Percentiles rank a stretch among this genome's conserved stretches.
Conservation (phyloP, 2,329 filamentous ascomycete species). For the Sporothrix protearum region DNA sequence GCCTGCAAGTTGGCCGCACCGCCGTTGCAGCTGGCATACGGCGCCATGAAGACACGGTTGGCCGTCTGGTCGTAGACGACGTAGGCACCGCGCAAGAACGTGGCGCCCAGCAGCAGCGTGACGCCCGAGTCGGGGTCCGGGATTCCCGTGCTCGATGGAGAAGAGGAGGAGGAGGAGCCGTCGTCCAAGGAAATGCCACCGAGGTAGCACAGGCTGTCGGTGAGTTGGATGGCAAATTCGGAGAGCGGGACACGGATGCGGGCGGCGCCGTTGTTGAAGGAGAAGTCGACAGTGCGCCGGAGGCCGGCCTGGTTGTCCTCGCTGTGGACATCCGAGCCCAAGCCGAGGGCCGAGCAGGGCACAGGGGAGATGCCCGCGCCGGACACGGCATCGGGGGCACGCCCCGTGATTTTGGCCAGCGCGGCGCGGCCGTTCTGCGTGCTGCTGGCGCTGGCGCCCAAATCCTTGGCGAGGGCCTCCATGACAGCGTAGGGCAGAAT, state of each 20-base stretch:
- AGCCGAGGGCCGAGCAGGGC: slow-evolving; percentile 36
- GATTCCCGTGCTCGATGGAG: background rate
- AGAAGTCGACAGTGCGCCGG: slow-evolving; percentile 47
- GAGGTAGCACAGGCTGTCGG: slow-evolving; percentile 40
- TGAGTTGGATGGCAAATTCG: slow-evolving; percentile 49
- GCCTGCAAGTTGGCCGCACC: slow-evolving; percentile 17
- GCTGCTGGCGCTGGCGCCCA: slow-evolving; percentile 33
- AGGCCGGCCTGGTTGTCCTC: slow-evolving; percentile 32
- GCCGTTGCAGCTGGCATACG: slow-evolving; percentile 34
- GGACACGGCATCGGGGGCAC: background rate
- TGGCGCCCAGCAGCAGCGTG: slow-evolving; percentile 34
- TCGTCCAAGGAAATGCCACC: slow-evolving; percentile 33
- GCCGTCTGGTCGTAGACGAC: slow-evolving; percentile 37
- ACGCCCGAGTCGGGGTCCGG: slow-evolving; percentile 28
- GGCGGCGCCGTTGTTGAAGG: slow-evolving; percentile 39
- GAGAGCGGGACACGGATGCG: slow-evolving; percentile 39
- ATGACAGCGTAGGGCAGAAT: slow-evolving; percentile 45
- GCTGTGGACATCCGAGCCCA: background rate
- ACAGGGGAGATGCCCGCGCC: slow-evolving; percentile 44
- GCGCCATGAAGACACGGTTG: slow-evolving; percentile 34
- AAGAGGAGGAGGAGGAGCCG: background rate
- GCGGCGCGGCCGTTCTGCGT: background rate
- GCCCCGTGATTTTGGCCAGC: background rate
- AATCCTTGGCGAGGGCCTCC: slow-evolving; percentile 42
- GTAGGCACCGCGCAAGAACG: slow-evolving; percentile 36